Evolutionary conservation across 768 basidiomycete genomes (phyloP), one percentile per base, ranked within the genome.

Genomic region (Boletus coccyginus): DNA sequence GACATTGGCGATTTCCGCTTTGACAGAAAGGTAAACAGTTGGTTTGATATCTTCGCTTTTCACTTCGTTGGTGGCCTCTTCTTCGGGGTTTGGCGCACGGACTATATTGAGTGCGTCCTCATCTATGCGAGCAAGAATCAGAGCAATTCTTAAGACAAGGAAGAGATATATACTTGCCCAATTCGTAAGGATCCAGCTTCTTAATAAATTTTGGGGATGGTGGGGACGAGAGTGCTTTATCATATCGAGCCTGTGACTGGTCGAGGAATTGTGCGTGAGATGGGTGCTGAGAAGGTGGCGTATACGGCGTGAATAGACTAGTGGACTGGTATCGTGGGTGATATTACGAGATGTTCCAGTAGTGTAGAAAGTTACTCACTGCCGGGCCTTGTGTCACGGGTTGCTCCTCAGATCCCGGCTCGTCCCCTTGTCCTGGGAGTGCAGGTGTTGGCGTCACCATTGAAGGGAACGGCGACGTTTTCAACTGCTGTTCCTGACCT

Each of bases 141-240:
- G 27, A 32, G 2, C 6, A 43, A 40, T 12, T 3, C 9, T 46
- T 14, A 3, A 11, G 19, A 36, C 5, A 7, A 43, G 2, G 1
- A 39, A 17, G 24, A 21, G 4, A 5, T 2, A 16, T 3, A 12
- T 7, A 40, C 46, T 46, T 17, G 60, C 70, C 70, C 19, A 69
- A 27, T 38, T 70, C 68, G 7, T 70, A 72, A 0, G 69, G 69
- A 48, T 72, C 70, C 3, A 68, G 38, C 41, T 70, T 70, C 43
- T 59, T 70, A 36, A 68, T 21, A 17, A 64, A 57, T 42, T 66
- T 71, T 11, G 40, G 41, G 6, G 36, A 54, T n/a, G 62, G 42
- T 6, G 52, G 27, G 19, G 52, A 35, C 9, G 46, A 36, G 9
- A 56, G 31, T 8, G 14, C 14, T 10, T 40, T 36, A 2, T 45